Base-by-base conservation (phyloP, 805 yeast species). In the Lachancea kluyveri region DNA sequence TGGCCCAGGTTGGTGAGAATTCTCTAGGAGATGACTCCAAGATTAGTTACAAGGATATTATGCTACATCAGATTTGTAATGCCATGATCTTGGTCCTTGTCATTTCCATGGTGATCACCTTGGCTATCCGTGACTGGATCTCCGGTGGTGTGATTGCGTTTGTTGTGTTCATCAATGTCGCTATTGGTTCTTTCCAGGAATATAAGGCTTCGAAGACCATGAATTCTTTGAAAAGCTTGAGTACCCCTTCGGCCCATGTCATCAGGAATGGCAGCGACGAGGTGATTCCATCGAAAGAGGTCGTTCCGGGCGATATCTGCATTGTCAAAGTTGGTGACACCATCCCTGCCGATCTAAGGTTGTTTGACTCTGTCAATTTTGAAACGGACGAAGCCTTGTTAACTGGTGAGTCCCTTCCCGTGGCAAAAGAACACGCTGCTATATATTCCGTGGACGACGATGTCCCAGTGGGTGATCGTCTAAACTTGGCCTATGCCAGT, bases 301-400 rank as follows among this genome's bases (percentile, higher is more conserved):
- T 92, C 35, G 99, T 92, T 8, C 96, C 97, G 3, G 99, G 99
- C 38, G 99, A 92, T 57, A 60, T 92, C 46, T 92, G 90, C 29
- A 78, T 79, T 43, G 82, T 92, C 43, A 63, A 79, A 30, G 92
- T 87, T 28, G 99, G 99, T 44, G 99, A 92, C 60, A 72, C 96
- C 36, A 76, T 92, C 28, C 98, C 99, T 1, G 98, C 98, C 0
- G 99, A 92, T 59, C 63, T 92, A 21, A 72, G 98, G 46, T 62
- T 92, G 32, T 68, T 77, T 5, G 77, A 76, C 33, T 73, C 90
- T 6, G 81, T 76, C 23, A 90, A 87, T 50, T 69, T 92, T 42
- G 68, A 80, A 31, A 78, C 94, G 33, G 97, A 92, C 61, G 97
- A 92, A 62, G 79, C 94, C 53, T 80, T 87, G 50, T 70, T 92